phyloP scores from a whole-genome alignment of 2,329 filamentous ascomycete genomes.

The Colletotrichum sp. region DNA sequence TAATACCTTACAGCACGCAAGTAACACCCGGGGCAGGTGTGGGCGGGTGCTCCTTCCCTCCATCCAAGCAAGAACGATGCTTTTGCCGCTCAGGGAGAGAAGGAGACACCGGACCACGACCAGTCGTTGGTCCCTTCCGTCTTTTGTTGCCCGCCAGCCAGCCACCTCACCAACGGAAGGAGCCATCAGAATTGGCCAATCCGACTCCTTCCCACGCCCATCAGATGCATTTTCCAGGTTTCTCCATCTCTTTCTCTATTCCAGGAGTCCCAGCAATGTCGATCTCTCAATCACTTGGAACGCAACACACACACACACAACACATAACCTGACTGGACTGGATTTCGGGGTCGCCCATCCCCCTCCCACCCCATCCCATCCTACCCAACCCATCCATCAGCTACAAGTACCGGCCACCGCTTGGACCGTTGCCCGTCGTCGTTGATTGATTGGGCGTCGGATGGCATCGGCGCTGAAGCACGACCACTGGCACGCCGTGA shows the following conservation, averaged over 20 bases:
- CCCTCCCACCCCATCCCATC: background rate
- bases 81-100: background rate
- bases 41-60: background rate
- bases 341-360: background rate
- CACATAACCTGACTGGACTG: background rate
- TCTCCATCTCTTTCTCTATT: background rate
- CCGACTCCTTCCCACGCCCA: background rate
- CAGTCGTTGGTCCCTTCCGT: background rate
- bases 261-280: background rate
- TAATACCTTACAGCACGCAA: background rate
- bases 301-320: background rate
- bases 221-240: background rate
- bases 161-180: background rate
- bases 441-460: constrained; percentile 10
- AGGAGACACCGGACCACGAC: background rate
- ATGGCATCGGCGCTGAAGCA: background rate
- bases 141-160: background rate
- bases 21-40: background rate
- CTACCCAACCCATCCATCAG: background rate
- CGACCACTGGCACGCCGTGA: constrained; percentile 14
- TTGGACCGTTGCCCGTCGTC: background rate
- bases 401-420: constrained; percentile 3
- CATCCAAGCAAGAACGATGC: background rate
- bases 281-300: background rate
- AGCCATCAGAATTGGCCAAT: background rate